These are phyloP conservation scores for Byssothecium circinans DNA, from an alignment of 2,329 filamentous ascomycete species.

Conservation along the genomic window DNA sequence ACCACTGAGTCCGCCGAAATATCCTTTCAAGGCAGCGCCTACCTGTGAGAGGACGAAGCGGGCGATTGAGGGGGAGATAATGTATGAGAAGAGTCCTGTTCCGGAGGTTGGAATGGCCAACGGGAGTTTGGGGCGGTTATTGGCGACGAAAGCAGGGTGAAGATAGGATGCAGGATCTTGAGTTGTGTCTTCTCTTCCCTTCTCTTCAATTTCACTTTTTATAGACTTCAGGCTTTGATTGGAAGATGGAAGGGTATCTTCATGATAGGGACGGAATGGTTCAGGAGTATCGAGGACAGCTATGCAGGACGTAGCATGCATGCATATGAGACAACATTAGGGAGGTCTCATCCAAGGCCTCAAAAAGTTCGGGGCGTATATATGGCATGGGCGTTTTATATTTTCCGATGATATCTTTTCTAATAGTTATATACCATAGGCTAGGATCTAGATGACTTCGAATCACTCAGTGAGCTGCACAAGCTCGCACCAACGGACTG, in stretches of 20 bases:
- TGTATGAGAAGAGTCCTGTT: conserved; percentile 41
- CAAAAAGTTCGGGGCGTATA: neutral
- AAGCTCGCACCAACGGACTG: no score
- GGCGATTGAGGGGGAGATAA: conserved; percentile 41
- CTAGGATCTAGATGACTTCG: neutral
- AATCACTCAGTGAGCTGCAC: neutral
- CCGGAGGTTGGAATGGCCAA: conserved; percentile 37
- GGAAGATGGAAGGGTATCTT: neutral
- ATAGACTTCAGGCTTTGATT: neutral
- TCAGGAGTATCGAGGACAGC: no score
- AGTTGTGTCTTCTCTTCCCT: no score
- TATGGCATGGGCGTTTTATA: neutral
- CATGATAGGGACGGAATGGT: neutral
- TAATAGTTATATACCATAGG: neutral
- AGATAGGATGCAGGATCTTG: no score
- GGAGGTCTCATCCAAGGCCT: neutral
- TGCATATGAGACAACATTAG: neutral
- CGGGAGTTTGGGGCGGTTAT: conserved; percentile 42
- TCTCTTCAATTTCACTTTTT: neutral
- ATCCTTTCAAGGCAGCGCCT: conserved; percentile 36
- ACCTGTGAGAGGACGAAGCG: conserved; percentile 37
- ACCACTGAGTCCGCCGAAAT: conserved; percentile 37
- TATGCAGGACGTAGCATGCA: conserved; percentile 1
- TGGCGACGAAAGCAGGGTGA: conserved; percentile 23
- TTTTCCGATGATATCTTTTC: neutral